phyloP scores from a whole-genome alignment of 139 green algal species.

The Chlorokybus atmophyticus region DNA sequence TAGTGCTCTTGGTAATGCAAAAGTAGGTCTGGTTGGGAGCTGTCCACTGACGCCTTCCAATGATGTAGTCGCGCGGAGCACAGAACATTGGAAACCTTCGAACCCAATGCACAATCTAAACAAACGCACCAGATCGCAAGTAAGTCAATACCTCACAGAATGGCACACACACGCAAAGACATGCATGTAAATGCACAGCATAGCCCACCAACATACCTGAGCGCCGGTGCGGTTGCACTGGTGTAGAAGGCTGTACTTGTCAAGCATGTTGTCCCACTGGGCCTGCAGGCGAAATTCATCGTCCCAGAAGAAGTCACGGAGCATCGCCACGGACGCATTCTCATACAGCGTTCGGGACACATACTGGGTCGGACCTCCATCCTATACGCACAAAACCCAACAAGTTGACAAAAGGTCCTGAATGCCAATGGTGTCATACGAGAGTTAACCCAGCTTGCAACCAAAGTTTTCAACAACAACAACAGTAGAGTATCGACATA shows the following conservation, averaged over 20 bases:
- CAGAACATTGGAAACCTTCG: constrained; percentile 30
- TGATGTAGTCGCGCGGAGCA: constrained; percentile 23
- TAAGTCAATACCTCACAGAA: too few species aligned
- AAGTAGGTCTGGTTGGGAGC: constrained; percentile 16
- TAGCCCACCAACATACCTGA: too few species aligned
- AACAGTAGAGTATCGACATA: too few species aligned
- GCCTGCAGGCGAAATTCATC: constrained; percentile 1
- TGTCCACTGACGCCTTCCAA: constrained; percentile 17
- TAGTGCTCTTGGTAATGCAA: constrained; percentile 24
- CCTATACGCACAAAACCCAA: too few species aligned
- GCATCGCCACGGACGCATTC: constrained; percentile 10
- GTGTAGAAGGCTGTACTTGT: constrained; percentile 4
- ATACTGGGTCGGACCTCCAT: constrained; percentile 27
- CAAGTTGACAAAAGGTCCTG: too few species aligned
- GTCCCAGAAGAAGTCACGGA: constrained; percentile 32
- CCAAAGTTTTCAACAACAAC: too few species aligned
- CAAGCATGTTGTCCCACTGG: constrained; percentile 30
- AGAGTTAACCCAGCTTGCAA: too few species aligned
- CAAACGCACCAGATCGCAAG: too few species aligned
- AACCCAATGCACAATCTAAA: constrained; percentile 28
- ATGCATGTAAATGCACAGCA: too few species aligned
- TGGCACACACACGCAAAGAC: too few species aligned
- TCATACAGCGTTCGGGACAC: constrained; percentile 13
- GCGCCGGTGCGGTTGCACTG: constrained; percentile 3
- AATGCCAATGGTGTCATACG: too few species aligned